A percentile compares a stretch with the other conserved stretches of the same genome.
Evolutionary conservation across 176 grass and related monocot genomes (phyloP).

Genomic region (Phoenix roebelenii): DNA sequence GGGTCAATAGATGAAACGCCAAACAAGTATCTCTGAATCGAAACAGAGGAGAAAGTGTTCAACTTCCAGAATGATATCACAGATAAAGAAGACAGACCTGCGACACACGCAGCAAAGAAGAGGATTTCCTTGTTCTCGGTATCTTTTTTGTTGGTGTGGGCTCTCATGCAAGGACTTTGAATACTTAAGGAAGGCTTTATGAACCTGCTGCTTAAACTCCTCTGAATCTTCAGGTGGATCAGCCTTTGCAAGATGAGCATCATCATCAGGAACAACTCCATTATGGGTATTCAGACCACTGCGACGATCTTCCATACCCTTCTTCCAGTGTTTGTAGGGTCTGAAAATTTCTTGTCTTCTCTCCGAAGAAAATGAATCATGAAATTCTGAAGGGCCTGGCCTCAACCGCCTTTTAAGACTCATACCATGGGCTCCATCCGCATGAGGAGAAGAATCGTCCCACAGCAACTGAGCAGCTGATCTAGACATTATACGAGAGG

Average conservation of each 20-base stretch:
- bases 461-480: slow-evolving; percentile 4
- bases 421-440: slow-evolving; percentile 6
- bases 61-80: slow-evolving; percentile 26
- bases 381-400: slow-evolving; percentile 10
- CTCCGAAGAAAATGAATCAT: slow-evolving; percentile 29
- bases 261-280: slow-evolving; percentile 33
- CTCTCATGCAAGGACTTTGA: slow-evolving; percentile 56
- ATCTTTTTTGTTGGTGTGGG: slow-evolving; percentile 44
- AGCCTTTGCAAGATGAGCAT: slow-evolving; percentile 25
- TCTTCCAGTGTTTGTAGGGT: slow-evolving; percentile 38
- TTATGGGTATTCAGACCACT: slow-evolving; percentile 14
- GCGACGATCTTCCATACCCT: slow-evolving; percentile 20
- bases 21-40: slow-evolving; percentile 20
- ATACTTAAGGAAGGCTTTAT: slow-evolving; percentile 69
- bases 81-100: slow-evolving; percentile 83
- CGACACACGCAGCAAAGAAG: slow-evolving; percentile 67
- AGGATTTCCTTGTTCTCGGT: slow-evolving; percentile 41
- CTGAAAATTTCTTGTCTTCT: slow-evolving; percentile 25
- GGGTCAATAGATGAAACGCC: slow-evolving; percentile 8
- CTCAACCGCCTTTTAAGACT: slow-evolving; percentile 41
- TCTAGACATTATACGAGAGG: slow-evolving; percentile 33
- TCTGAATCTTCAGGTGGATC: slow-evolving; percentile 73
- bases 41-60: slow-evolving; percentile 23
- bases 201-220: slow-evolving; percentile 67
- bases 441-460: background rate